These are phyloP conservation scores for Coemansia sp. DNA, from an alignment of 192 early-diverging fungal species.

Conservation along the genomic window DNA sequence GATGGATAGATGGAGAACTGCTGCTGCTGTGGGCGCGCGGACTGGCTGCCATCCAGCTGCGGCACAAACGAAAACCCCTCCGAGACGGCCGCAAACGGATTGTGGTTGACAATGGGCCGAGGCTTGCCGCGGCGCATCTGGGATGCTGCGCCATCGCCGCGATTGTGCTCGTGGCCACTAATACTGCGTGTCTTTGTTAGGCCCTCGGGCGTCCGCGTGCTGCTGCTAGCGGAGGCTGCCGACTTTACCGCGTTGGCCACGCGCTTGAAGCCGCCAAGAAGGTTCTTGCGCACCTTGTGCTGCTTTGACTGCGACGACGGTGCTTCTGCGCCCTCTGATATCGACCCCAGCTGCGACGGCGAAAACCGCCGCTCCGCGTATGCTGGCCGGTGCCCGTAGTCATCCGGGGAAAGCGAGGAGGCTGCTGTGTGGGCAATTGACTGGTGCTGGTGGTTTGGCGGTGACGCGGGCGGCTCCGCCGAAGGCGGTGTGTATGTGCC, in stretches of 20 bases:
- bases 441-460: conserved; percentile 8
- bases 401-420: conserved; percentile 1
- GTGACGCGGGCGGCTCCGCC: background rate
- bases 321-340: conserved; percentile 18
- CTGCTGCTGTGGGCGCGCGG: background rate
- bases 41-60: background rate
- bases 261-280: conserved; percentile 40
- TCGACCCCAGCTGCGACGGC: conserved; percentile 22
- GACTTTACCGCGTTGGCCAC: conserved; percentile 51
- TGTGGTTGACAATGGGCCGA: conserved; percentile 7
- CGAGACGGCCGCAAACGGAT: conserved; percentile 1
- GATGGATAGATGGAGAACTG: conserved; percentile 4
- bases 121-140: background rate
- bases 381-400: background rate
- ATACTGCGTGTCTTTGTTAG: background rate
- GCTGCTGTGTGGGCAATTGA: background rate
- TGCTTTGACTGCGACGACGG: conserved; percentile 1
- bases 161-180: background rate
- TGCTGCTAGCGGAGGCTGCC: conserved; percentile 9
- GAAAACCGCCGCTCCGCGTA: conserved; percentile 4
- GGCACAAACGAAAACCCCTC: background rate
- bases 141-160: background rate
- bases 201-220: background rate
- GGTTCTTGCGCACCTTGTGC: conserved; percentile 26
- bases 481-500: background rate